Conservation (phyloP, 768 basidiomycete genomes). For the Suillus americanus region DNA sequence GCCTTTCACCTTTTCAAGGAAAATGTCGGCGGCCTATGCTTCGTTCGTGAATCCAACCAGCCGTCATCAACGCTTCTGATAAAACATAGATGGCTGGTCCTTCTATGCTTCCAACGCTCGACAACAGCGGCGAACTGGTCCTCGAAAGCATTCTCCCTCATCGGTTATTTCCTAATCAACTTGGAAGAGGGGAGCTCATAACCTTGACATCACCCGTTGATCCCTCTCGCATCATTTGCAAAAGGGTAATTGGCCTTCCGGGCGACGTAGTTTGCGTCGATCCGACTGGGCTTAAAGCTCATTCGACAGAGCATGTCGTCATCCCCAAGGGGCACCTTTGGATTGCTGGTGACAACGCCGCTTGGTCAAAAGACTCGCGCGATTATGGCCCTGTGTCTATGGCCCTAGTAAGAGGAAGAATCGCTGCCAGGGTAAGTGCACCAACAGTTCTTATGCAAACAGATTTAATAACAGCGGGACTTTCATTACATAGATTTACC, state of each 20-base stretch:
- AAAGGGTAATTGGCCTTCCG: conserved; percentile 86
- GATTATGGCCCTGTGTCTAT: conserved; percentile 91
- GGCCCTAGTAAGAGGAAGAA: conserved; percentile 66
- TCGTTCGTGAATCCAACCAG: conserved; percentile 36
- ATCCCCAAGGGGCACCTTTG: conserved; percentile 88
- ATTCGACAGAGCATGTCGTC: conserved; percentile 69
- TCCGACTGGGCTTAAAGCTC: conserved; percentile 66
- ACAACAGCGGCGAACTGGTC: conserved; percentile 54
- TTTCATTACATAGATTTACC: conserved; percentile 27
- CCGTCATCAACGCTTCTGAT: background rate
- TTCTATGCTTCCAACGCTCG: conserved; percentile 82
- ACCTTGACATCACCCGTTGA: conserved; percentile 69
- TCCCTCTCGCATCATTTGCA: conserved; percentile 72
- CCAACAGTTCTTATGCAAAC: background rate
- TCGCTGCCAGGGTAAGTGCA: conserved; percentile 60
- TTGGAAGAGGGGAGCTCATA: conserved; percentile 77
- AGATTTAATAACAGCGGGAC: conserved; percentile 1
- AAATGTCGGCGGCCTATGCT: conserved; percentile 56
- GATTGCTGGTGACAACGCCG: conserved; percentile 88
- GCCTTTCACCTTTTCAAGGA: conserved; percentile 62
- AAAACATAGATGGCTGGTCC: conserved; percentile 60
- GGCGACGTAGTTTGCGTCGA: conserved; percentile 90
- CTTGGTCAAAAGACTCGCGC: conserved; percentile 83
- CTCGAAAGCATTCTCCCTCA: conserved; percentile 62
- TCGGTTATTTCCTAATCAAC: conserved; percentile 45